Conservation (phyloP, 2,329 filamentous ascomycete species). For the Verticillium dahliae region DNA sequence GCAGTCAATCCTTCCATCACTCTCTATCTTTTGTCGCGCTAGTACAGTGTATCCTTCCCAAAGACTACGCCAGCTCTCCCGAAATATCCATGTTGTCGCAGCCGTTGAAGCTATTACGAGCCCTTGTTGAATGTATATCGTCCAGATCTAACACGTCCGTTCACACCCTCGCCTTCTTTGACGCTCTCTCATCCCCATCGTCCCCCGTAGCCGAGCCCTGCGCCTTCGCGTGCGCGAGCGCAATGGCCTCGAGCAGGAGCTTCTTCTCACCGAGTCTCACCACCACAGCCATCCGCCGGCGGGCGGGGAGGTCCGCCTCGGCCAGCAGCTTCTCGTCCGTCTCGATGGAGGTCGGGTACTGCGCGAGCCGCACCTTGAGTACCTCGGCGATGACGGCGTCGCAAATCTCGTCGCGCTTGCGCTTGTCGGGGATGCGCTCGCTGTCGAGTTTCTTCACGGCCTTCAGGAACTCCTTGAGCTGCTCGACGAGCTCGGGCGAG, state of each 20-base stretch:
- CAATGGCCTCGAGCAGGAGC: slow-evolving; percentile 50
- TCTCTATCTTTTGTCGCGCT: too few relatives aligned
- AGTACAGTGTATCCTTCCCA: too few relatives aligned
- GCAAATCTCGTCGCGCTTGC: slow-evolving; percentile 39
- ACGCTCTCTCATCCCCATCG: slow-evolving; percentile 19
- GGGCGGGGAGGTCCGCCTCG: slow-evolving; percentile 19
- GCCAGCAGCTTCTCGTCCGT: slow-evolving; percentile 33
- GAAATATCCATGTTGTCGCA: too few relatives aligned
- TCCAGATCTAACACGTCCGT: slow-evolving; percentile 12
- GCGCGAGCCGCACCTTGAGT: slow-evolving; percentile 28
- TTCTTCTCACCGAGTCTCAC: slow-evolving; percentile 69
- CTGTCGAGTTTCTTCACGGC: slow-evolving; percentile 36
- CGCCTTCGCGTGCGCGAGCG: slow-evolving; percentile 20
- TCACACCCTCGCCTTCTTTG: slow-evolving; percentile 20
- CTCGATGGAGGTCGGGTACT: slow-evolving; percentile 34
- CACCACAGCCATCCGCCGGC: slow-evolving; percentile 54
- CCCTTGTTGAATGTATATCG: background rate
- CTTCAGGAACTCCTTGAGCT: slow-evolving; percentile 45
- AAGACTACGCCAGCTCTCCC: too few relatives aligned
- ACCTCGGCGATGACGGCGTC: slow-evolving; percentile 30
- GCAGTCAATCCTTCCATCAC: too few relatives aligned
- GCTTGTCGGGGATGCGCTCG: slow-evolving; percentile 38
- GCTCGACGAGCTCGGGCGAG: slow-evolving; percentile 44
- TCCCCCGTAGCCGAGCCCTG: slow-evolving; percentile 6
- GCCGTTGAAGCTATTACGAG: background rate